phyloP scores from a whole-genome alignment of 768 basidiomycete species.

The Clavulina sp. region DNA sequence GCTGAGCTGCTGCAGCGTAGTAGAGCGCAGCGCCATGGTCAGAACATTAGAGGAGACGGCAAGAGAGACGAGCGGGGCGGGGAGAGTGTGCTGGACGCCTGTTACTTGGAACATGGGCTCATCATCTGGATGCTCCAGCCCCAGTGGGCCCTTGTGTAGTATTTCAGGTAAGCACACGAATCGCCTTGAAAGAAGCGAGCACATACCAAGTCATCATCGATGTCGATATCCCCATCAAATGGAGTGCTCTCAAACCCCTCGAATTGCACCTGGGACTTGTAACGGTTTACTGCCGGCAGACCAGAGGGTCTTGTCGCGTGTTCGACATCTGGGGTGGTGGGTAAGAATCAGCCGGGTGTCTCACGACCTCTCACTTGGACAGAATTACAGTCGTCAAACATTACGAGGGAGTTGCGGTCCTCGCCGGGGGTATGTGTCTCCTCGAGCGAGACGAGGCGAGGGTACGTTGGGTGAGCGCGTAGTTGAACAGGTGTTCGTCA shows the following conservation, averaged over 20 bases:
- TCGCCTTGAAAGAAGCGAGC: background rate
- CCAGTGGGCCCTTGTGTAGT: background rate
- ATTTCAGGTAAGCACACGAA: background rate
- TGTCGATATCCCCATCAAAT: slow-evolving; percentile 22
- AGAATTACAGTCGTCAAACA: slow-evolving; percentile 12
- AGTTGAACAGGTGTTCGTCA: no score
- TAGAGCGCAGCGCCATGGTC: slow-evolving; percentile 63
- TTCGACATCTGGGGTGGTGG: slow-evolving; percentile 51
- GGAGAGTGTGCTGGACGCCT: slow-evolving; percentile 74
- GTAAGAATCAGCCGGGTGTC: background rate
- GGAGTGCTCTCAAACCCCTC: slow-evolving; percentile 79
- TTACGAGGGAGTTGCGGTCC: no score
- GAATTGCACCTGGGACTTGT: slow-evolving; percentile 49
- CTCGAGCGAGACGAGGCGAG: no score
- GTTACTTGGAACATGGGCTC: slow-evolving; percentile 63
- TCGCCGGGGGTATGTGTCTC: no score
- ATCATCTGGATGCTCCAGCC: slow-evolving; percentile 31
- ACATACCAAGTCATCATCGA: slow-evolving; percentile 1
- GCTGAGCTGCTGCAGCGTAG: slow-evolving; percentile 74
- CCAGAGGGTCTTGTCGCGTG: slow-evolving; percentile 44
- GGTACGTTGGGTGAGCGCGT: no score
- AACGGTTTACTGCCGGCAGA: slow-evolving; percentile 18
- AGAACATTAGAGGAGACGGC: slow-evolving; percentile 77
- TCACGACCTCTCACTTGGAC: background rate
- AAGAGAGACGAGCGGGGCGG: slow-evolving; percentile 66